phyloP scores from a whole-genome alignment of 805 yeast species.

The Zygosaccharomyces kombuchaensis region DNA sequence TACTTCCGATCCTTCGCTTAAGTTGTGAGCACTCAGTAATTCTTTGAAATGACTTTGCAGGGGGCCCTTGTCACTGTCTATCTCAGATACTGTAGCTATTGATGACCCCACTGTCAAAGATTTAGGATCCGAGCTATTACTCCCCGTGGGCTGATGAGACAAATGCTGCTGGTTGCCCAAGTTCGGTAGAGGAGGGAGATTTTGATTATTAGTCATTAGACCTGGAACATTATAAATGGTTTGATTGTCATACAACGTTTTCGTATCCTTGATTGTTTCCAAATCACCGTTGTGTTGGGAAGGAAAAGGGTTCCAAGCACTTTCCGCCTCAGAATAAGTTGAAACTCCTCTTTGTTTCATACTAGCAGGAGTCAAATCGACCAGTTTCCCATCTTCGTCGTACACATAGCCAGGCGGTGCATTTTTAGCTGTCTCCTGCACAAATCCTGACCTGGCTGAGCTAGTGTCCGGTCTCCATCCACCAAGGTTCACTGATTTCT shows the following conservation, averaged over 20 bases:
- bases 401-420: constrained; percentile 35
- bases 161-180: not conserved
- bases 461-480: constrained; percentile 56
- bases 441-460: constrained; percentile 36
- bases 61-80: constrained; percentile 12
- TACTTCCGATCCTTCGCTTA: constrained; percentile 28
- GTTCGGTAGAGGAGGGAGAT: constrained; percentile 34
- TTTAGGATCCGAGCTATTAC: constrained; percentile 13
- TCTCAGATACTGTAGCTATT: constrained; percentile 7
- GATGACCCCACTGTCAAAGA: constrained; percentile 9
- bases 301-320: constrained; percentile 37
- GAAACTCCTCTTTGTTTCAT: constrained; percentile 30
- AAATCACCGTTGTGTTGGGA: constrained; percentile 25
- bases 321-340: constrained; percentile 32
- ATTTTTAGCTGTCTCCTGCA: constrained; percentile 37
- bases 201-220: constrained; percentile 23
- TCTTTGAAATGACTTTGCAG: constrained; percentile 15
- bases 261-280: constrained; percentile 34
- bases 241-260: constrained; percentile 35
- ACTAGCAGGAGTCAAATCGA: constrained; percentile 31
- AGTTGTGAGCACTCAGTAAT: constrained; percentile 18
- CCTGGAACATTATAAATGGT: constrained; percentile 37
- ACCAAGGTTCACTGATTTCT: constrained; percentile 19
- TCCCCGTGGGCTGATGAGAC: constrained; percentile 4
- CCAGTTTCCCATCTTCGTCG: constrained; percentile 33